Base-by-base conservation (phyloP, 495 filamentous ascomycete genomes). In the Penicillium antarcticum region DNA sequence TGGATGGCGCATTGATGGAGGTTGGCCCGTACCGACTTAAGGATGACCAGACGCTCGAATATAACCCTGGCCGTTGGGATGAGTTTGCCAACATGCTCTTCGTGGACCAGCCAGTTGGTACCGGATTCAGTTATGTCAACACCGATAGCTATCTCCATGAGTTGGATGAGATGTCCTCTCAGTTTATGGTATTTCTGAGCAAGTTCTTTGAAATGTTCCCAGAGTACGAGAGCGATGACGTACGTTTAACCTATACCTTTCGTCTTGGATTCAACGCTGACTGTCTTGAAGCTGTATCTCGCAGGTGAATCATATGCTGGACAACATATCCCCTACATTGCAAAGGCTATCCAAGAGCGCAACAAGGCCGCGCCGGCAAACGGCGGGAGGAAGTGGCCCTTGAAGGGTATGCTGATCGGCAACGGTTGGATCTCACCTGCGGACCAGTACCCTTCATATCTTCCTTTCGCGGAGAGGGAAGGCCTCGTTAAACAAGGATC, bases 1-100 rank as follows among this genome's bases (percentile, higher is more conserved):
- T 95, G 82, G 94, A 98, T 62, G 94, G 94, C 44, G 91, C 92
- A 19, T 64, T 98, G 74, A 97, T 98, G 94, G 94, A 98, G 65
- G 84, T 98, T 55, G 94, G 94, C 0, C 94, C 94, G 1, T 98
- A 96, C 63, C 79, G 94, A 48, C 65, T 98, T 34, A 87, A 88
- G 59, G 83, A 95, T 51, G 78, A 91, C 43, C 73, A 82, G 10
- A 86, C 79, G 0, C 70, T 98, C 35, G 74, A 77, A 49, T 89
- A 91, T 59, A 98, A 97, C 61, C 80, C 88, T 21, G 94, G 95
- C 4, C 88, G 89, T 2, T 98, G 94, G 94, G 86, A 96, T 67
- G 95, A 97, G 71, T 97, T 97, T 61, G 90, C 94, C 47, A 97
- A 97, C 58, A 56, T 98, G 45, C 79, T 98, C 45, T 98, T 98